Evolutionary conservation across 164 flowering plant species (phyloP), one percentile per base, ranked within the genome.

Genomic region (Berberis vulgaris): DNA sequence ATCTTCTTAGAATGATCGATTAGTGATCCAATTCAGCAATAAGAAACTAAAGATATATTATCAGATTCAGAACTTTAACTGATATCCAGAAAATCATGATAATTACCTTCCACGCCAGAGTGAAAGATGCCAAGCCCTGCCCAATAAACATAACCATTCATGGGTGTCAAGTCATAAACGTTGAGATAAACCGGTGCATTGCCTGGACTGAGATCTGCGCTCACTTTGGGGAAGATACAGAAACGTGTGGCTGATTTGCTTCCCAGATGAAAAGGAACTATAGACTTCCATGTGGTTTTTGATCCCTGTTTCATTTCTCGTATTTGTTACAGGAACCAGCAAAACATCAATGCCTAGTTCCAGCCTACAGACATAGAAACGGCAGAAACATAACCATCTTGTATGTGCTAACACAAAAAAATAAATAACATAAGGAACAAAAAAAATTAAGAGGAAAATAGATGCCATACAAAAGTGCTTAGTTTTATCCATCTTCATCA

Each of bases 131-230:
- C 98, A 60, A 93, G 75, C 55, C 97, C 97, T 59, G 88, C 89
- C 97, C 97, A 93, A 57, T 90, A 85, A 49, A 81, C 74, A 71
- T 90, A 93, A 59, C 91, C 89, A 76, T 93, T 93, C 81, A 88
- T 81, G 39, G 97, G 90, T 52, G 98, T 90, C 75, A 93, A 79
- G 78, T 90, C 97, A 76, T 93, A 90, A 7, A 93, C 94, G 76
- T 93, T 93, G 64, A 93, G 92, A 77, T 85, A 86, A 55, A 93
- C 98, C 41, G 93, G 93, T 11, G 91, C 56, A 50, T 65, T 76
- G 41, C 88, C 88, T 39, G 85, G 81, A 73, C 78, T 81, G 67
- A 64, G 72, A 64, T 73, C 62, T 54, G 79, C 76, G 61, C 83
- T 83, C 53, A 75, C 78, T 71, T 86, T 87, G 3, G 93, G 75